A percentile compares a stretch with the other conserved stretches of the same genome.
phyloP scores from a whole-genome alignment of 768 basidiomycete genomes.

The Russula olivacea region DNA sequence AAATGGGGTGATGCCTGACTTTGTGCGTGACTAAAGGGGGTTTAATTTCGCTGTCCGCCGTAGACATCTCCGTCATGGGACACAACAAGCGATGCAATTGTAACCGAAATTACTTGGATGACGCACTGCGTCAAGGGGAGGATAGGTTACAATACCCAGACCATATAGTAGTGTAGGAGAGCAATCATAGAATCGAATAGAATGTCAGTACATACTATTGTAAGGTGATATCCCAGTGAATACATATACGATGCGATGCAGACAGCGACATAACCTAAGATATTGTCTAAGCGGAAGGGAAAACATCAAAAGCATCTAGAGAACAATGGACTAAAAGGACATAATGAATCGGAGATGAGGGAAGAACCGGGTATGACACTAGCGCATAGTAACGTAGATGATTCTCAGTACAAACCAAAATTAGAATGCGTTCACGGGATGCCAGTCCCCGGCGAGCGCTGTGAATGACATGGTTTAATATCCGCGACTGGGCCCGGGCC shows the following conservation, averaged over 20 bases:
- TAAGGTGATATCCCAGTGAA: conserved; percentile 2
- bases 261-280: background rate
- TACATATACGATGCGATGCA: conserved; percentile 14
- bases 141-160: conserved; percentile 13
- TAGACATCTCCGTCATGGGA: conserved; percentile 1
- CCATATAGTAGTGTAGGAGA: conserved; percentile 21
- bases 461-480: conserved; percentile 19
- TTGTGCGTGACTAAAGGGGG: background rate
- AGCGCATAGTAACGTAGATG: conserved; percentile 18
- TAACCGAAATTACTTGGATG: conserved; percentile 10
- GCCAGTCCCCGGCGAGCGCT: conserved; percentile 22
- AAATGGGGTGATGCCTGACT: background rate
- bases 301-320: conserved; percentile 9
- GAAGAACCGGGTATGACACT: conserved; percentile 20
- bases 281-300: conserved; percentile 5
- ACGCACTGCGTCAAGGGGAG: conserved; percentile 10
- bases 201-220: conserved; percentile 9
- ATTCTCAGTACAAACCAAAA: conserved; percentile 15
- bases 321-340: conserved; percentile 11
- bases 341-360: conserved; percentile 23
- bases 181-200: background rate
- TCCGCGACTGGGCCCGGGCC: conserved; percentile 2
- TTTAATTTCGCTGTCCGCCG: conserved; percentile 17
- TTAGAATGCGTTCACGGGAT: conserved; percentile 14
- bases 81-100: conserved; percentile 5